A percentile compares a stretch with the other conserved stretches of the same genome.
These are phyloP conservation scores for Ogataea haglerorum DNA, from an alignment of 805 yeast genomes.

Conservation along the genomic window DNA sequence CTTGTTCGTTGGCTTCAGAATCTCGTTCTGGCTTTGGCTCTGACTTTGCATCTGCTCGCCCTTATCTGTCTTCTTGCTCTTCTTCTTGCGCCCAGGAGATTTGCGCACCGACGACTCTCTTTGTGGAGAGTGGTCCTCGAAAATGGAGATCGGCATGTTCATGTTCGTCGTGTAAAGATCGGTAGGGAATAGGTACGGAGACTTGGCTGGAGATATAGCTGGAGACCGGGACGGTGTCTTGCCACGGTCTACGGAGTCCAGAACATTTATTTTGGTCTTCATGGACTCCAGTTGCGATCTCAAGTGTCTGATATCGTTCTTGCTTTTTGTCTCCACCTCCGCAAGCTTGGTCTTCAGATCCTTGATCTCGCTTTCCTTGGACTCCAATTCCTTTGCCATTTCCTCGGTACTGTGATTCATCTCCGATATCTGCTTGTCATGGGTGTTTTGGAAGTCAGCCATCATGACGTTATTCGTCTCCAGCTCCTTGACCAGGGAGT, in stretches of 20 bases:
- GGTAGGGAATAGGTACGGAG: conserved; percentile 7
- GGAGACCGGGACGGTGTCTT: conserved; percentile 14
- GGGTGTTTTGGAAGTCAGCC: conserved; percentile 18
- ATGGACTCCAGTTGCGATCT: conserved; percentile 18
- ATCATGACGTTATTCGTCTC: conserved; percentile 15
- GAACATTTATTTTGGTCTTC: conserved; percentile 16
- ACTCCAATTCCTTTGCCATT: conserved; percentile 4
- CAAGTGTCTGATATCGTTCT: conserved; percentile 14
- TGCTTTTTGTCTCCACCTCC: conserved; percentile 13
- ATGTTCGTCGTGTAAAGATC: conserved; percentile 7
- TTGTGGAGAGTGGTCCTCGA: conserved; percentile 14
- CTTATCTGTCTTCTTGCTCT: conserved; percentile 7
- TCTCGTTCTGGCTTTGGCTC: background rate
- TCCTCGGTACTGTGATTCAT: conserved; percentile 2
- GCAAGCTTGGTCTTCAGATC: conserved; percentile 3
- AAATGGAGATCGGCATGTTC: conserved; percentile 13
- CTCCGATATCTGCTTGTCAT: conserved; percentile 15
- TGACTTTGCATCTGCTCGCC: background rate
- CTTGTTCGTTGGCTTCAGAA: conserved; percentile 4
- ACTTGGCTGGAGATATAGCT: conserved; percentile 12
- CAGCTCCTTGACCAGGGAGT: conserved; percentile 12
- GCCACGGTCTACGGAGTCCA: conserved; percentile 14
- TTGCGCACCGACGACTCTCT: conserved; percentile 7
- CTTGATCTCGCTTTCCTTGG: background rate
- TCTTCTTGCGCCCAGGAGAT: conserved; percentile 9